A percentile compares a stretch with the other conserved stretches of the same genome.
Conservation (phyloP, 1,284 basidiomycete genomes). For the Ceratobasidium sp. region DNA sequence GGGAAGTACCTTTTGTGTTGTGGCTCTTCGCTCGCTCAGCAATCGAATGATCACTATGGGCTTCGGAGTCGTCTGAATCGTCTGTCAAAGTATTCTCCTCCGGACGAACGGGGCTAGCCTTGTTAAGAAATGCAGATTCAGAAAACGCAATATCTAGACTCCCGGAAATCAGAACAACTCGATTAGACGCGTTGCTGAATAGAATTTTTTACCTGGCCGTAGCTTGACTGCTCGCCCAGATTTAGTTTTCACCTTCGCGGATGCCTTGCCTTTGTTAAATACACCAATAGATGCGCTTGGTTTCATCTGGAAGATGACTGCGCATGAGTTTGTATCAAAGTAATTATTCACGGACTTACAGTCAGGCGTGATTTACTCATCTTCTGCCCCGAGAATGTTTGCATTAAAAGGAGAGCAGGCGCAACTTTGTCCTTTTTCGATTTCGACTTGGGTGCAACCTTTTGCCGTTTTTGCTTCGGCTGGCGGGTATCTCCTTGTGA, state of each 20-base stretch:
- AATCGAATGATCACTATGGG: slow-evolving; percentile 11
- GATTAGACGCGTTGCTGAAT: not conserved
- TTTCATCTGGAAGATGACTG: slow-evolving; percentile 56
- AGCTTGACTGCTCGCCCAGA: slow-evolving; percentile 44
- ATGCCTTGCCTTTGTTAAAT: slow-evolving; percentile 77
- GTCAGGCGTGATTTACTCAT: slow-evolving; percentile 76
- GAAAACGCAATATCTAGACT: slow-evolving; percentile 56
- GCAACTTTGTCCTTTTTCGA: slow-evolving; percentile 53
- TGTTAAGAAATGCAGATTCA: slow-evolving; percentile 63
- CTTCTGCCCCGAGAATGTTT: slow-evolving; percentile 75
- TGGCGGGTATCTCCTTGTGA: slow-evolving; percentile 30
- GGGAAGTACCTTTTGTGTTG: not conserved
- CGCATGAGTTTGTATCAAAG: slow-evolving; percentile 10
- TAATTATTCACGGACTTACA: slow-evolving; percentile 55
- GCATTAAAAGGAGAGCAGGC: slow-evolving; percentile 73
- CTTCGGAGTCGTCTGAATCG: slow-evolving; percentile 19
- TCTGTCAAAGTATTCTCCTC: not conserved
- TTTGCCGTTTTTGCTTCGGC: slow-evolving; percentile 27
- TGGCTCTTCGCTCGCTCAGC: not conserved
- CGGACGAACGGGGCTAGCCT: slow-evolving; percentile 37
- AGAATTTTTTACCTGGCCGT: slow-evolving; percentile 44
- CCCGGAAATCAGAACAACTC: not conserved
- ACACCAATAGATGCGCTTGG: slow-evolving; percentile 64
- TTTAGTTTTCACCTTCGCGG: slow-evolving; percentile 56
- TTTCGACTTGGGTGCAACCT: slow-evolving; percentile 46